Percentiles rank a stretch among this genome's conserved stretches.
These are phyloP conservation scores for Houttuynia cordata DNA, from an alignment of 164 flowering plant genomes.

Conservation along the genomic window DNA sequence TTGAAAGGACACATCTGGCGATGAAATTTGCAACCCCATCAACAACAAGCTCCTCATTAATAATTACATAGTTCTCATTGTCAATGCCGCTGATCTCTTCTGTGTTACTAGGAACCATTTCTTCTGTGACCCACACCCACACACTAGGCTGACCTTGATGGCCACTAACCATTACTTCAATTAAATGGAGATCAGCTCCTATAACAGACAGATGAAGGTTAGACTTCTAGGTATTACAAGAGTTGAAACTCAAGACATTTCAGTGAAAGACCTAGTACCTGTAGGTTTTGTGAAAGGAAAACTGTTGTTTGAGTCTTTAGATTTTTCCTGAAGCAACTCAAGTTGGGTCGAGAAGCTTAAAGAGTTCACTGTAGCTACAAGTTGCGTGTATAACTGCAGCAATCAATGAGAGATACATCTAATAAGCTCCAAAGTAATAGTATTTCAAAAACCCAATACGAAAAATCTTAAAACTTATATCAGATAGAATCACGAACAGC, in stretches of 20 bases:
- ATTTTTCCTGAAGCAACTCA: constrained; percentile 29
- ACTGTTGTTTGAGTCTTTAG: constrained; percentile 19
- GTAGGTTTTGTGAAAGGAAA: constrained; percentile 73
- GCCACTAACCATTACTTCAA: constrained; percentile 52
- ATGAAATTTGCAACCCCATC: constrained; percentile 90
- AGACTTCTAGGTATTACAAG: background rate
- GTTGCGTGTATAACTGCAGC: constrained; percentile 54
- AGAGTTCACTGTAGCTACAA: constrained; percentile 62
- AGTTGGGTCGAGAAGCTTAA: constrained; percentile 45
- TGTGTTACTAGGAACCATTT: constrained; percentile 41
- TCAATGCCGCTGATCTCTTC: constrained; percentile 87
- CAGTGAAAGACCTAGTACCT: constrained; percentile 26
- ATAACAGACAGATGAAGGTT: constrained; percentile 6
- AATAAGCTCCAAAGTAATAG: background rate
- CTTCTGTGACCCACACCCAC: constrained; percentile 97
- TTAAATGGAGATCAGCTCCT: constrained; percentile 52
- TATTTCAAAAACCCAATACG: background rate
- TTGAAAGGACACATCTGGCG: constrained; percentile 77
- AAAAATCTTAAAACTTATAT: background rate
- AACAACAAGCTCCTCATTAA: constrained; percentile 75
- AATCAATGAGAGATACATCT: background rate
- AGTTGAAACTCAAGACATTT: too few relatives aligned
- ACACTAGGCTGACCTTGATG: constrained; percentile 61
- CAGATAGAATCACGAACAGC: background rate
- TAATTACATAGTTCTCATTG: constrained; percentile 60